These are phyloP conservation scores for Botrytis hyacinthi DNA, from an alignment of 2,329 filamentous ascomycete species.

Conservation along the genomic window DNA sequence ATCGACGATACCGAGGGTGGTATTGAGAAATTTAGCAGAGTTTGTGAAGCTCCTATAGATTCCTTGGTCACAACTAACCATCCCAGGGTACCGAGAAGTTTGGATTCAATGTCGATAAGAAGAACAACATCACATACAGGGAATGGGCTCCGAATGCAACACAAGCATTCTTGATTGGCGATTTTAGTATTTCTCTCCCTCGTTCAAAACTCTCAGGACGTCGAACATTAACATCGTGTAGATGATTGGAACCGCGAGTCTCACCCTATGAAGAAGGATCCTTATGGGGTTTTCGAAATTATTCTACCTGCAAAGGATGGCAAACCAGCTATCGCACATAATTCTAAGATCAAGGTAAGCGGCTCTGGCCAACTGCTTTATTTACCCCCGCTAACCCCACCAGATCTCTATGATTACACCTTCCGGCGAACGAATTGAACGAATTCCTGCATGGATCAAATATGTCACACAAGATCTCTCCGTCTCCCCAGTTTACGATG, in stretches of 20 bases:
- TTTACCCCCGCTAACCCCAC: slow-evolving; percentile 24
- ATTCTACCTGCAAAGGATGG: slow-evolving; percentile 71
- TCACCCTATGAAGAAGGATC: slow-evolving; percentile 82
- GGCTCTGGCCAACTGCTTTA: neutral
- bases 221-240: slow-evolving; percentile 41
- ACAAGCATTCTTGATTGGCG: slow-evolving; percentile 82
- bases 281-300: slow-evolving; percentile 85
- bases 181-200: slow-evolving; percentile 69
- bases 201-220: slow-evolving; percentile 19
- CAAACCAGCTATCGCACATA: slow-evolving; percentile 78
- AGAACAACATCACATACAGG: slow-evolving; percentile 85
- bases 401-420: slow-evolving; percentile 83
- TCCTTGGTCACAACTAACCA: slow-evolving; percentile 21
- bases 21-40: slow-evolving; percentile 85
- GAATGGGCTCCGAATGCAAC: slow-evolving; percentile 95
- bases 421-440: slow-evolving; percentile 76
- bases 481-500: slow-evolving; percentile 91
- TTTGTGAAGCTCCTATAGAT: slow-evolving; percentile 41
- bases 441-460: slow-evolving; percentile 94
- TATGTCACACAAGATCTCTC: slow-evolving; percentile 91
- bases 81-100: slow-evolving; percentile 78
- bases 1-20: slow-evolving; percentile 85
- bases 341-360: slow-evolving; percentile 89
- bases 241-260: slow-evolving; percentile 83
- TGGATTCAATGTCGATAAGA: slow-evolving; percentile 76